phyloP scores from a whole-genome alignment of 1,139 yeast species.

The Geotrichum restrictum region DNA sequence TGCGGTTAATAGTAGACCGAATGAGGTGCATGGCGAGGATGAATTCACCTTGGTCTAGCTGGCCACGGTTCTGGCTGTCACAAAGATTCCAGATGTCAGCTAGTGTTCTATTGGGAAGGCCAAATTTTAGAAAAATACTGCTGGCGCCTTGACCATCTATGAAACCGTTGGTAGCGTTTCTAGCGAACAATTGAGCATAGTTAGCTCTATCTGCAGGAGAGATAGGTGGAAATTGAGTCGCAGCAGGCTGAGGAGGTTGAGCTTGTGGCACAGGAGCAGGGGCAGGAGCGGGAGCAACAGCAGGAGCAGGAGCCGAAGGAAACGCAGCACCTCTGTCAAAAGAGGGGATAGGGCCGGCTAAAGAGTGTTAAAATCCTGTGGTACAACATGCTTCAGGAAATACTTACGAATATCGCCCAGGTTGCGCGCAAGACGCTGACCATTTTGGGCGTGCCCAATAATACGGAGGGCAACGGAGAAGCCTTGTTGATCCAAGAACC shows the following conservation, averaged over 20 bases:
- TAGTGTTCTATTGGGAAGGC: constrained; percentile 66
- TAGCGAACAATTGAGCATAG: constrained; percentile 69
- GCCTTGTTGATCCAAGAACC: constrained; percentile 76
- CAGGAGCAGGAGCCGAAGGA: constrained; percentile 15
- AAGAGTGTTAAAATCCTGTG: not conserved
- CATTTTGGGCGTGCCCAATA: constrained; percentile 83
- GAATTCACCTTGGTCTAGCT: constrained; percentile 67
- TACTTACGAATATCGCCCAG: constrained; percentile 45
- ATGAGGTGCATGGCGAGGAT: constrained; percentile 93
- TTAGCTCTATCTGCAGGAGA: constrained; percentile 62
- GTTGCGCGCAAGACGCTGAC: constrained; percentile 51
- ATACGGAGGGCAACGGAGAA: constrained; percentile 84
- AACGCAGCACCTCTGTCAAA: constrained; percentile 27
- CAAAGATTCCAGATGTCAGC: constrained; percentile 89
- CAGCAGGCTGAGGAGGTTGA: constrained; percentile 16
- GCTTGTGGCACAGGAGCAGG: not conserved
- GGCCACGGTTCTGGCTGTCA: constrained; percentile 71
- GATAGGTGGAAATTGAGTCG: constrained; percentile 52
- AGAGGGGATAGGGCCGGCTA: constrained; percentile 50
- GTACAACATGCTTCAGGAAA: constrained; percentile 1
- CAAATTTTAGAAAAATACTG: constrained; percentile 82
- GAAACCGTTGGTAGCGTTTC: constrained; percentile 56
- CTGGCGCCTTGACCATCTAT: constrained; percentile 76
- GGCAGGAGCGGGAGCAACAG: not conserved
- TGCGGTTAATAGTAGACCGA: constrained; percentile 71